Percentiles rank a stretch among this genome's conserved stretches.
These are phyloP conservation scores for Phycomyces blakesleeanus DNA, from an alignment of 192 early-diverging fungal genomes.

Conservation along the genomic window DNA sequence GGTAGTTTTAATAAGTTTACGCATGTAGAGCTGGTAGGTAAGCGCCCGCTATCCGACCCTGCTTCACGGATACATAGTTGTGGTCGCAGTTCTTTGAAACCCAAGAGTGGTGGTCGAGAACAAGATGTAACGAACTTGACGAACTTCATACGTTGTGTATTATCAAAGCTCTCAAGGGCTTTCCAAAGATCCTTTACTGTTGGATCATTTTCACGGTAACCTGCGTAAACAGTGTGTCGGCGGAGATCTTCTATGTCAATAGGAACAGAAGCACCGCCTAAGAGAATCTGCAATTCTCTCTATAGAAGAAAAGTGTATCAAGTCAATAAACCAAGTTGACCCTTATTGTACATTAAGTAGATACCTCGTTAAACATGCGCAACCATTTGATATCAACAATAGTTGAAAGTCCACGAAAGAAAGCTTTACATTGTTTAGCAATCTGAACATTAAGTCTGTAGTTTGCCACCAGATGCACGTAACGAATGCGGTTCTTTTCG, in stretches of 20 bases:
- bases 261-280: slow-evolving; percentile 73
- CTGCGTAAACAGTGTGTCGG: slow-evolving; percentile 70
- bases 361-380: slow-evolving; percentile 82
- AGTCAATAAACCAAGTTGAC: not conserved
- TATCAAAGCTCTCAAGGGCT: slow-evolving; percentile 40
- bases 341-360: not conserved
- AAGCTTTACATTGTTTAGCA: slow-evolving; percentile 71
- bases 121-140: slow-evolving; percentile 93
- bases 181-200: slow-evolving; percentile 71
- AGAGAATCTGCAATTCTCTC: slow-evolving; percentile 84
- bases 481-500: slow-evolving; percentile 78
- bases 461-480: slow-evolving; percentile 85
- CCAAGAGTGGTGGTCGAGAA: slow-evolving; percentile 84
- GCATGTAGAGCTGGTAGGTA: slow-evolving; percentile 80
- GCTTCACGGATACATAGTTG: slow-evolving; percentile 68
- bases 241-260: slow-evolving; percentile 79
- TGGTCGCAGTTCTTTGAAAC: slow-evolving; percentile 76
- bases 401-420: slow-evolving; percentile 80
- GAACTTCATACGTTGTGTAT: slow-evolving; percentile 45
- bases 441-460: slow-evolving; percentile 86
- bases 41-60: slow-evolving; percentile 61
- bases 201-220: slow-evolving; percentile 66
- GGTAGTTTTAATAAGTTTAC: slow-evolving; percentile 94
- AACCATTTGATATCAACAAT: slow-evolving; percentile 87
- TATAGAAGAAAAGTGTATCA: slow-evolving; percentile 23